Conservation (phyloP, 1,284 basidiomycete species). For the Boletellus dicymbophilus region DNA sequence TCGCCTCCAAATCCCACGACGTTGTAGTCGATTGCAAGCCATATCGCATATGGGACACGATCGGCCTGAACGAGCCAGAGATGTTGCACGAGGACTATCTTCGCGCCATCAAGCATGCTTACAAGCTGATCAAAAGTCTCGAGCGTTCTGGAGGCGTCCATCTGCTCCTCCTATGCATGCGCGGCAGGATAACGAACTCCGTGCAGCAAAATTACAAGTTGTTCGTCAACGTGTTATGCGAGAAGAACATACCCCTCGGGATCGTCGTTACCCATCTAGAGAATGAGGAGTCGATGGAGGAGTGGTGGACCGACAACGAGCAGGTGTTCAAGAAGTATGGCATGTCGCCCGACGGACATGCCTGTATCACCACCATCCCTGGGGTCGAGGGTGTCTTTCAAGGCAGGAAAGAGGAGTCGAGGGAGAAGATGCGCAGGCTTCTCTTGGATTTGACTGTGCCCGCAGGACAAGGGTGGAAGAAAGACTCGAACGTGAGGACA, state of each 20-base stretch:
- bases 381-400: constrained; percentile 15
- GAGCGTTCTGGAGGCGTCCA: constrained; percentile 31
- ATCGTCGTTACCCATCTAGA: constrained; percentile 39
- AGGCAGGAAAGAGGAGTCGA: constrained; percentile 17
- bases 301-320: constrained; percentile 26
- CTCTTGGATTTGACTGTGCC: constrained; percentile 9
- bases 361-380: constrained; percentile 27
- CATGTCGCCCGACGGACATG: constrained; percentile 22
- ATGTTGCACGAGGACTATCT: constrained; percentile 19
- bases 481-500: constrained; percentile 9
- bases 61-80: constrained; percentile 40
- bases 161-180: constrained; percentile 40
- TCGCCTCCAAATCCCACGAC: constrained; percentile 15
- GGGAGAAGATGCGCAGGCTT: constrained; percentile 14
- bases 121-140: constrained; percentile 33
- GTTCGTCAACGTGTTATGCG: constrained; percentile 28
- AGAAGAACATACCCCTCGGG: constrained; percentile 33
- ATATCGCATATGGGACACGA: constrained; percentile 35
- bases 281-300: constrained; percentile 39
- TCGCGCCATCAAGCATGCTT: constrained; percentile 34
- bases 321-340: constrained; percentile 17
- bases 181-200: constrained; percentile 35
- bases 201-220: constrained; percentile 30
- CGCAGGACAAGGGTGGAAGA: constrained; percentile 16
- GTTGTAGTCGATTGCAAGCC: constrained; percentile 13